Percentiles rank a stretch among this genome's conserved stretches.
phyloP scores from a whole-genome alignment of 2,329 filamentous ascomycete genomes.

The Monosporascus cannonballus region DNA sequence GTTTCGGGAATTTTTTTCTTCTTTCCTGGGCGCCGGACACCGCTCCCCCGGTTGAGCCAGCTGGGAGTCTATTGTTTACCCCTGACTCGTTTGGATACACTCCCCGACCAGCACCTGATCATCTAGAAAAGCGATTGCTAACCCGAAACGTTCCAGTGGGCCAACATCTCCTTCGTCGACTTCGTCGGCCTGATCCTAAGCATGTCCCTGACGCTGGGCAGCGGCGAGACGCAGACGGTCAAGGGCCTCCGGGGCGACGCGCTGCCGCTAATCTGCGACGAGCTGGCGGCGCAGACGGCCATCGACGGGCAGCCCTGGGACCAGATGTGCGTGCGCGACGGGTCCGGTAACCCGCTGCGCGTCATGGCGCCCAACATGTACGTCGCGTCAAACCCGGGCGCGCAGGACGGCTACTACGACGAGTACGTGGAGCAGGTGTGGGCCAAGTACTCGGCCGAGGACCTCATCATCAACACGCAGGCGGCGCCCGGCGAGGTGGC shows the following conservation, averaged over 20 bases:
- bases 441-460: conserved; percentile 30
- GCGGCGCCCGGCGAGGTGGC: conserved; percentile 30
- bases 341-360: conserved; percentile 32
- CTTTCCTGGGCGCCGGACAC: no score
- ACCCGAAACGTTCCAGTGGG: conserved; percentile 14
- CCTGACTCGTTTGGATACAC: no score
- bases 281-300: conserved; percentile 29
- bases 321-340: conserved; percentile 35
- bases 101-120: no score
- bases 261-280: conserved; percentile 31
- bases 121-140: no score
- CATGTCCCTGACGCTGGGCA: conserved; percentile 33
- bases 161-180: conserved; percentile 44
- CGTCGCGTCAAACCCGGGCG: conserved; percentile 25
- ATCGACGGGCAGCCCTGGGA: conserved; percentile 38
- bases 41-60: no score
- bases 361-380: conserved; percentile 40
- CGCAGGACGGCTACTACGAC: conserved; percentile 37
- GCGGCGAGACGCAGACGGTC: conserved; percentile 26
- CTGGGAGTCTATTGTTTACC: no score
- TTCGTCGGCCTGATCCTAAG: conserved; percentile 43
- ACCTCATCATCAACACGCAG: conserved; percentile 40
- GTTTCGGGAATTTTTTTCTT: no score
- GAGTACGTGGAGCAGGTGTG: conserved; percentile 42
- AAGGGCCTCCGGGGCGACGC: conserved; percentile 29